Evolutionary conservation across 1,139 yeast species (phyloP).

Genomic region (Geotrichum reessii): DNA sequence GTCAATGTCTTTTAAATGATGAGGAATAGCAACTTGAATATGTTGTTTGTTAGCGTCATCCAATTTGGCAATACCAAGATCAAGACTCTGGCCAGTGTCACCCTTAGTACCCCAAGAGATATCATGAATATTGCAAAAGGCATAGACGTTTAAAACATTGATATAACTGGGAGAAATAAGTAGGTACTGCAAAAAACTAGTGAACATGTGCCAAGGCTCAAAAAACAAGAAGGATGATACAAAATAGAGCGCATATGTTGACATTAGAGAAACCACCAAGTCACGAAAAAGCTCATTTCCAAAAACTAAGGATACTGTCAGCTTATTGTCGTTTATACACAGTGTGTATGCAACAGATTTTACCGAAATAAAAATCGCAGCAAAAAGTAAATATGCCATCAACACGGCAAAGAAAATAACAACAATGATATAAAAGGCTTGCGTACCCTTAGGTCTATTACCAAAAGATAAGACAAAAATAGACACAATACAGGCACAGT

Average conservation of each 20-base stretch:
- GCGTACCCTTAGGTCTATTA: constrained; percentile 90
- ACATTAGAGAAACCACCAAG: constrained; percentile 73
- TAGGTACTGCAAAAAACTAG: constrained; percentile 65
- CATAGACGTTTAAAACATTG: constrained; percentile 73
- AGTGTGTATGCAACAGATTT: constrained; percentile 51
- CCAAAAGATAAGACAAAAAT: constrained; percentile 91
- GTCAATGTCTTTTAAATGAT: constrained; percentile 57
- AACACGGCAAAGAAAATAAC: constrained; percentile 83
- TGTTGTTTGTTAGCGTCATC: constrained; percentile 44
- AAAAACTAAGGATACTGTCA: constrained; percentile 47
- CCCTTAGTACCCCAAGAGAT: constrained; percentile 88
- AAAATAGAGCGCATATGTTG: constrained; percentile 79
- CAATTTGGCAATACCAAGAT: constrained; percentile 64
- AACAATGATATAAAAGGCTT: constrained; percentile 69
- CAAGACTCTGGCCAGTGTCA: constrained; percentile 51
- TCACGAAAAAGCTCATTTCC: constrained; percentile 73
- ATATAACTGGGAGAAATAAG: constrained; percentile 69
- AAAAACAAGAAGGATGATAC: constrained; percentile 68
- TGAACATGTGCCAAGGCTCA: constrained; percentile 75
- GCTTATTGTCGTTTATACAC: constrained; percentile 41
- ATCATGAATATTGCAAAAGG: constrained; percentile 80
- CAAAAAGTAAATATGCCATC: constrained; percentile 89
- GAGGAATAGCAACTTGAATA: constrained; percentile 60
- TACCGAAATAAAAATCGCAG: constrained; percentile 79
- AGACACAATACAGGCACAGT: constrained; percentile 76